phyloP scores from a whole-genome alignment of 768 basidiomycete species.

The Phaffia tasmanica region DNA sequence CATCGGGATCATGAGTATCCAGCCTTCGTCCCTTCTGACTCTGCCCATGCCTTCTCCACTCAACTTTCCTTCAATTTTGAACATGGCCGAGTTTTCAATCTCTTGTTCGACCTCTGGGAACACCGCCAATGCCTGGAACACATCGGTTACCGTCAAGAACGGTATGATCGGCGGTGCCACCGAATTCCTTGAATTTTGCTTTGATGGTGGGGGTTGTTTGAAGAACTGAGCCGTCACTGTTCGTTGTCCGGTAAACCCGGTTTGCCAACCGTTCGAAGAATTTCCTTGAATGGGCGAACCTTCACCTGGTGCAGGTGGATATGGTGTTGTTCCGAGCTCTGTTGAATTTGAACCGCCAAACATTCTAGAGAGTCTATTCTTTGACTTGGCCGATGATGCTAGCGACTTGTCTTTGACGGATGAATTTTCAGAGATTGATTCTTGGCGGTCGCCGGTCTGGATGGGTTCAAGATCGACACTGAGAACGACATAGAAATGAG shows the following conservation, averaged over 20 bases:
- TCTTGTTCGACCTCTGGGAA: conserved; percentile 92
- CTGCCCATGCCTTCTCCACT: conserved; percentile 56
- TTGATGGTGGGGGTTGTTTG: conserved; percentile 4
- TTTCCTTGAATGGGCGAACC: conserved; percentile 28
- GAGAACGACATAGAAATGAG: conserved; percentile 24
- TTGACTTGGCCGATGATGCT: conserved; percentile 31
- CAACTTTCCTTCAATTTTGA: conserved; percentile 80
- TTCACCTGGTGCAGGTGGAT: conserved; percentile 19
- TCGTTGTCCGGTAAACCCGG: conserved; percentile 3
- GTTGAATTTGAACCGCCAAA: conserved; percentile 39
- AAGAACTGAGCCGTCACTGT: conserved; percentile 42
- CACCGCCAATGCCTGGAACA: conserved; percentile 82
- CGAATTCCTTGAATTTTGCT: conserved; percentile 4
- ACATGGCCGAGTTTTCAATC: conserved; percentile 74
- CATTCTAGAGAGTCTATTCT: conserved; percentile 56
- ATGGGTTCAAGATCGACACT: neutral
- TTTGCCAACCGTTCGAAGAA: conserved; percentile 41
- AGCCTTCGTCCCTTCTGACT: conserved; percentile 60
- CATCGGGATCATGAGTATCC: conserved; percentile 86
- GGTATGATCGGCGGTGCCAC: conserved; percentile 39
- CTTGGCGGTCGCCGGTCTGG: neutral
- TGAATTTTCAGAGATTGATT: neutral
- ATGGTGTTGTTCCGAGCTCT: conserved; percentile 7
- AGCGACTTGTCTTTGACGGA: neutral
- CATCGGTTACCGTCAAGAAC: conserved; percentile 54